A percentile compares a stretch with the other conserved stretches of the same genome.
Evolutionary conservation across 169 alveolate species (phyloP).

Genomic region (Miamiensis avidus): DNA sequence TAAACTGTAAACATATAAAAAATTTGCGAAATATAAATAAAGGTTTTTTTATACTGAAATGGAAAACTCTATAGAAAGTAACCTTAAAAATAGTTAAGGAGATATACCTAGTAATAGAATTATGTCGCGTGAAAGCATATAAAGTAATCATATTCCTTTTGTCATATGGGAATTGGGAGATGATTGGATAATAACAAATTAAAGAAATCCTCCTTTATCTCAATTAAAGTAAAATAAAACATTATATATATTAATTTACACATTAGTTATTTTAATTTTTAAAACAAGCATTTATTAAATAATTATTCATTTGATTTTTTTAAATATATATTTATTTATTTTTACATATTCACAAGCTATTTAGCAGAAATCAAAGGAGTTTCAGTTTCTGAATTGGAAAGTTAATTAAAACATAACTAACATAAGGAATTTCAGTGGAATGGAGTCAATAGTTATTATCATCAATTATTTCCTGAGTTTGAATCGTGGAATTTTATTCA

Average conservation of each 20-base stretch:
- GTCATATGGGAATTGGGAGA: neutral
- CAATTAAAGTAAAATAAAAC: neutral
- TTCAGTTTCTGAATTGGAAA: neutral
- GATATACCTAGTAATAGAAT: too few relatives aligned
- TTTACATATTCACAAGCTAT: neutral
- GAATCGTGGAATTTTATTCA: neutral
- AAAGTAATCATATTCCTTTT: neutral
- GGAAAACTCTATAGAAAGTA: too few relatives aligned
- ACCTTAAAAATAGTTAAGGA: too few relatives aligned
- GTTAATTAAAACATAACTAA: too few relatives aligned
- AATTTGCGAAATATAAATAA: too few relatives aligned
- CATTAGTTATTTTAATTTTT: neutral
- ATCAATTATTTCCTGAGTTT: neutral
- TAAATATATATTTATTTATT: too few relatives aligned
- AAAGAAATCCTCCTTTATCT: neutral
- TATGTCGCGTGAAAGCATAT: too few relatives aligned
- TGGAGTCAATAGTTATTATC: neutral
- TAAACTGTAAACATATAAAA: too few relatives aligned
- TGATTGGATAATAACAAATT: neutral
- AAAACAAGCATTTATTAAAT: neutral
- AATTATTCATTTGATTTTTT: too few relatives aligned
- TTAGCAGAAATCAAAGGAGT: neutral
- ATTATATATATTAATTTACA: too few relatives aligned
- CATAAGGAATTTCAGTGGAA: neutral
- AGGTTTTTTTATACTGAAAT: too few relatives aligned